Conservation (phyloP, 2,329 filamentous ascomycete species). For the Massarina eburnea region DNA sequence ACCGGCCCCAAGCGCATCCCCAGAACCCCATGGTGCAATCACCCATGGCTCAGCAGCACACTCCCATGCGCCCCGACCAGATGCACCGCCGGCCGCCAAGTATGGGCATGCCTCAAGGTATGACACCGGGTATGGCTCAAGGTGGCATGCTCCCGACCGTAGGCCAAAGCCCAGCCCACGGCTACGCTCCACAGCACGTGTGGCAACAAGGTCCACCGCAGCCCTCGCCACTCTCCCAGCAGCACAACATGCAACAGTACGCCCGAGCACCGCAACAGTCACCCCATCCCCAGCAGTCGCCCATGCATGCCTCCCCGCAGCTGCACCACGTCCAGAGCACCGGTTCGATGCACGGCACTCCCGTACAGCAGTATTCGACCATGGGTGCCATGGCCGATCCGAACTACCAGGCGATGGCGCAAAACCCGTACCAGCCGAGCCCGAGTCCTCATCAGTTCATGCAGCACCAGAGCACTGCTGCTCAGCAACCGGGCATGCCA, state of each 20-base stretch:
- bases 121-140: constrained; percentile 39
- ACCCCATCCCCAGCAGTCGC: constrained; percentile 51
- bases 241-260: constrained; percentile 50
- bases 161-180: constrained; percentile 49
- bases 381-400: constrained; percentile 49
- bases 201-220: constrained; percentile 52
- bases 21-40: constrained; percentile 73
- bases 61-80: constrained; percentile 60
- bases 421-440: constrained; percentile 53
- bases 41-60: constrained; percentile 69
- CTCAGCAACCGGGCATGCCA: constrained; percentile 55
- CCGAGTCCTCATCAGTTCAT: constrained; percentile 52
- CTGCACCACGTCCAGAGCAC: constrained; percentile 49
- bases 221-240: constrained; percentile 50
- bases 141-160: constrained; percentile 41
- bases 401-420: constrained; percentile 50
- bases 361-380: constrained; percentile 49
- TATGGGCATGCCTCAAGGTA: constrained; percentile 43
- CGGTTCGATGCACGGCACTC: constrained; percentile 45
- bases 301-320: constrained; percentile 52
- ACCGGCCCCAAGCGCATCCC: constrained; percentile 70
- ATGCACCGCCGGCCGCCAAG: constrained; percentile 69
- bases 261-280: constrained; percentile 45
- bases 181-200: constrained; percentile 51
- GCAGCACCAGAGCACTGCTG: constrained; percentile 45